Evolutionary conservation across 2,329 filamentous ascomycete genomes (phyloP).

Genomic region (Phoma sp.): DNA sequence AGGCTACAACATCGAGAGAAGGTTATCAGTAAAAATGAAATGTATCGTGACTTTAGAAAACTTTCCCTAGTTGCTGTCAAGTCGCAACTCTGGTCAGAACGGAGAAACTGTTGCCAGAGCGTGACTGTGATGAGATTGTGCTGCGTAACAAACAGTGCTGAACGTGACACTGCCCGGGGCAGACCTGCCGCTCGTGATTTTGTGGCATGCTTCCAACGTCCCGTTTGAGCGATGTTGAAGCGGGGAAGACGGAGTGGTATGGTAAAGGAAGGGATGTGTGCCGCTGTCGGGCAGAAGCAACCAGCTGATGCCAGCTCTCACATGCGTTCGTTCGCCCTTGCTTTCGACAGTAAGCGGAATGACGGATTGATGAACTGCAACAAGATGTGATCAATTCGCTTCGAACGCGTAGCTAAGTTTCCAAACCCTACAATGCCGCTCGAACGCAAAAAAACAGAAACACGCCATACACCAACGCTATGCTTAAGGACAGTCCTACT

Average conservation of each 20-base stretch:
- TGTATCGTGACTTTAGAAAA: no score
- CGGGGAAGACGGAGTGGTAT: background rate
- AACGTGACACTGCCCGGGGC: background rate
- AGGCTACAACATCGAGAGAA: background rate
- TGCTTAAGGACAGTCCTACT: conserved; percentile 7
- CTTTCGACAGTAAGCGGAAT: background rate
- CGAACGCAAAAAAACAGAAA: background rate
- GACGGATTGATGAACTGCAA: background rate
- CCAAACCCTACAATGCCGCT: background rate
- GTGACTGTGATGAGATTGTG: background rate
- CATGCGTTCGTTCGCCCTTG: background rate
- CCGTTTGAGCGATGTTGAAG: background rate
- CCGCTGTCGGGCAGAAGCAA: background rate
- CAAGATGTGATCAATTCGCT: background rate
- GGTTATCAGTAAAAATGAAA: no score
- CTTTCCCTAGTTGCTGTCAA: no score
- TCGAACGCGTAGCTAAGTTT: background rate
- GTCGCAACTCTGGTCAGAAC: no score
- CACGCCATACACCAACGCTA: conserved; percentile 8
- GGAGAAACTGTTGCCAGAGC: background rate
- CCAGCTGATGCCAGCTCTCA: background rate
- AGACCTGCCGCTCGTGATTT: conserved; percentile 1
- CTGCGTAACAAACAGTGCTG: background rate
- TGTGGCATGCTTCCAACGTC: background rate
- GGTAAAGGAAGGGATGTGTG: background rate